Conservation (phyloP, 345 rosid genomes). For the Populus nigra region DNA sequence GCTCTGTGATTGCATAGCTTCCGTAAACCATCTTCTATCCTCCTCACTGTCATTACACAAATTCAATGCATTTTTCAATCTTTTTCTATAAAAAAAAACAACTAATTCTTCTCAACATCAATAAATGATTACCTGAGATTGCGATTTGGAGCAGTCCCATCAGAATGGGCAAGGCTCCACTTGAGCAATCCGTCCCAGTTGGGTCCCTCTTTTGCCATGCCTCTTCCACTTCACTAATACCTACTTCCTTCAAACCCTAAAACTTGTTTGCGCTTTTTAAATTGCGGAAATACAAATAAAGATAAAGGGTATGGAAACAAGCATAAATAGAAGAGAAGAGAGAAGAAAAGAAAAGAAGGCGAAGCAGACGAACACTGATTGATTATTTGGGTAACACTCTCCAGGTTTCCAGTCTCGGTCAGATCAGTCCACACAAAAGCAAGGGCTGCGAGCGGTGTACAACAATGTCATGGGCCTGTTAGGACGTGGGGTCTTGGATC, state of each 20-base stretch:
- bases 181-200: conserved; percentile 91
- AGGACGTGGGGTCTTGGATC: too few relatives aligned
- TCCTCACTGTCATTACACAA: conserved; percentile 52
- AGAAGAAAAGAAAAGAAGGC: too few relatives aligned
- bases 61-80: not conserved
- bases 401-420: too few relatives aligned
- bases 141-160: conserved; percentile 57
- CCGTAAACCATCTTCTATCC: conserved; percentile 89
- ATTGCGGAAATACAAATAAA: not conserved
- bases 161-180: conserved; percentile 91
- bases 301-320: too few relatives aligned
- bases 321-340: too few relatives aligned
- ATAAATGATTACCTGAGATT: conserved; percentile 46
- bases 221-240: not conserved
- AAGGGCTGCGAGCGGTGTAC: too few relatives aligned
- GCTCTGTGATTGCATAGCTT: conserved; percentile 82
- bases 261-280: not conserved
- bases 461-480: too few relatives aligned
- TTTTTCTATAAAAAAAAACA: too few relatives aligned
- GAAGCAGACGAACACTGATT: too few relatives aligned
- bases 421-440: too few relatives aligned
- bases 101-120: not conserved
- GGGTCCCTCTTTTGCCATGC: conserved; percentile 76
- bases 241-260: not conserved
- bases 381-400: too few relatives aligned